A percentile compares a stretch with the other conserved stretches of the same genome.
Conservation (phyloP, 257 asterid genomes). For the Nicotiana tomentosiformis region DNA sequence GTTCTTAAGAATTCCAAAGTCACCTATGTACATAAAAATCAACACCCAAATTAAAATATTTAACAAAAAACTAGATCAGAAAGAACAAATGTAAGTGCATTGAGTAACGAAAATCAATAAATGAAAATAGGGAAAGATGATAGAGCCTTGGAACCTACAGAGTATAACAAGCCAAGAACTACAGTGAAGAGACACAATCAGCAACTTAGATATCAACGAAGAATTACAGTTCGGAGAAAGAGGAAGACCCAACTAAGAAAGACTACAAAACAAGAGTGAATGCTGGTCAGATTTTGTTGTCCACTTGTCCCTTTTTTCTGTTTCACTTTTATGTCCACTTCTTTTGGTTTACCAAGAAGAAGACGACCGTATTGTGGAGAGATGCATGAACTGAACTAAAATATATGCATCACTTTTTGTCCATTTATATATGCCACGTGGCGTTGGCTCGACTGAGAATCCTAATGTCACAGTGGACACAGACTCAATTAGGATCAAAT, state of each 20-base stretch:
- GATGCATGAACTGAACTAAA: neutral
- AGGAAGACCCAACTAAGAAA: neutral
- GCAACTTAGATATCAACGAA: conserved; percentile 2
- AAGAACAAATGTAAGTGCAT: neutral
- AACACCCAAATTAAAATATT: neutral
- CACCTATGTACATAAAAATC: neutral
- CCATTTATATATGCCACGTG: neutral
- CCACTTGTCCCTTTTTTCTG: neutral
- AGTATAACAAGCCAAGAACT: neutral
- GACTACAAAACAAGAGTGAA: neutral
- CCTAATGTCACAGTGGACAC: neutral
- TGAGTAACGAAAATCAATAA: neutral
- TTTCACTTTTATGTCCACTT: conserved; percentile 1
- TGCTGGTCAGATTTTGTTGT: neutral
- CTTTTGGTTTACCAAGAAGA: neutral
- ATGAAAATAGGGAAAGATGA: neutral
- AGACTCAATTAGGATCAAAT: neutral
- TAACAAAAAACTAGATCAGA: neutral
- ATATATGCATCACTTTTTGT: neutral
- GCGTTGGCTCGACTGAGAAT: neutral
- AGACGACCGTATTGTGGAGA: neutral
- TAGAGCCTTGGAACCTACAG: neutral
- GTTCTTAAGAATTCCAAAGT: neutral
- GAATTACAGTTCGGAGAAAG: neutral
- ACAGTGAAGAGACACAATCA: neutral